Conservation (phyloP, 1,284 basidiomycete species). For the Coriolopsis trogii region DNA sequence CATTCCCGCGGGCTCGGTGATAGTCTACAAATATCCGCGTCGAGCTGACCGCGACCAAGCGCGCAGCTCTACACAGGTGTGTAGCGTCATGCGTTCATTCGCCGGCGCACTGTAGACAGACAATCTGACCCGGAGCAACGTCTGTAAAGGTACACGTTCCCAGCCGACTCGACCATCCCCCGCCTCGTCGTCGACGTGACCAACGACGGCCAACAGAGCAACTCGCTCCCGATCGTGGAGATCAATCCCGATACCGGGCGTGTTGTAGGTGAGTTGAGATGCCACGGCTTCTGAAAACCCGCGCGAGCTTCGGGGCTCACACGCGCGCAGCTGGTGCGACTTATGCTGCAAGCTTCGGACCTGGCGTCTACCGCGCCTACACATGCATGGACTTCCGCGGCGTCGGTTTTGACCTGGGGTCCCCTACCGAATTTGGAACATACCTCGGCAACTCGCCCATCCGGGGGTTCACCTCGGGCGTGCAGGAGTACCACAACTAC, state of each 20-base stretch:
- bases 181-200: slow-evolving; percentile 59
- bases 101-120: too few species aligned
- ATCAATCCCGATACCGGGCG: slow-evolving; percentile 50
- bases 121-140: not conserved
- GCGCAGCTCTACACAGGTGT: slow-evolving; percentile 57
- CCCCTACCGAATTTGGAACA: slow-evolving; percentile 53
- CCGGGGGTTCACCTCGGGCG: slow-evolving; percentile 1
- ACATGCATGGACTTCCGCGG: slow-evolving; percentile 65
- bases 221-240: slow-evolving; percentile 46
- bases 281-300: not conserved
- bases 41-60: slow-evolving; percentile 58
- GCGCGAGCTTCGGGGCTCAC: not conserved
- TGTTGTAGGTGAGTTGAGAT: slow-evolving; percentile 37
- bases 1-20: not conserved
- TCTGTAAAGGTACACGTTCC: slow-evolving; percentile 34
- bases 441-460: slow-evolving; percentile 54
- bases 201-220: slow-evolving; percentile 58
- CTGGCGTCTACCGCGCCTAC: slow-evolving; percentile 58
- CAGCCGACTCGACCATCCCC: slow-evolving; percentile 37
- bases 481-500: slow-evolving; percentile 12
- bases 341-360: slow-evolving; percentile 54
- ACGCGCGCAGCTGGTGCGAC: slow-evolving; percentile 35
- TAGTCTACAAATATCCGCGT: slow-evolving; percentile 59
- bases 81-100: not conserved
- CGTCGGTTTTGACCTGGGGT: slow-evolving; percentile 47